phyloP scores from a whole-genome alignment of 352 stramenopile species.

The Globisporangium nunn region DNA sequence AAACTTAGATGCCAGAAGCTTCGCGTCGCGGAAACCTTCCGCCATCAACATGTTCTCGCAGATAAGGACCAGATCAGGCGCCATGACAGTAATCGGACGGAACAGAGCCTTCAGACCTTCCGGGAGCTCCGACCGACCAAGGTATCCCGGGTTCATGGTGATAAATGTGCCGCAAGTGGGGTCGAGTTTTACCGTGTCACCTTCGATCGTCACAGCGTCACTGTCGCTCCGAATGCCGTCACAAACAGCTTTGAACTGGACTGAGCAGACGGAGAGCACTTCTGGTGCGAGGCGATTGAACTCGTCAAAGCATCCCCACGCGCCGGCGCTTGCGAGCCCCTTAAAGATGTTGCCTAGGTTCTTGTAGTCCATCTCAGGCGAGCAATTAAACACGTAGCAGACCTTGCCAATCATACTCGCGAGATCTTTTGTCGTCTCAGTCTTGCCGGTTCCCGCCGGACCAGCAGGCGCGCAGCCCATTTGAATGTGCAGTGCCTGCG shows the following conservation, averaged over 20 bases:
- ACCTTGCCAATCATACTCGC: constrained; percentile 90
- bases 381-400: constrained; percentile 95
- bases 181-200: constrained; percentile 86
- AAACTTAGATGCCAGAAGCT: constrained; percentile 92
- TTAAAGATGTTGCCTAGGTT: constrained; percentile 96
- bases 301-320: constrained; percentile 96
- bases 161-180: constrained; percentile 91
- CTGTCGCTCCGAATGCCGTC: constrained; percentile 88
- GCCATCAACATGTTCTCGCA: constrained; percentile 98
- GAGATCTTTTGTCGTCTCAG: constrained; percentile 94
- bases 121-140: constrained; percentile 90
- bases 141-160: constrained; percentile 96
- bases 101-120: constrained; percentile 94
- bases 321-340: constrained; percentile 85
- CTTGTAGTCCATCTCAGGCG: constrained; percentile 95
- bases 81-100: constrained; percentile 94
- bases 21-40: constrained; percentile 91
- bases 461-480: constrained; percentile 93
- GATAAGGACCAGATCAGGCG: constrained; percentile 93
- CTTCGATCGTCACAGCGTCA: constrained; percentile 87
- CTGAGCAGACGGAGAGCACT: constrained; percentile 89
- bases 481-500: constrained; percentile 91
- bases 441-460: constrained; percentile 89
- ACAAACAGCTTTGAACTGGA: constrained; percentile 94
- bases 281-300: constrained; percentile 93